Conservation (phyloP, 257 asterid genomes). For the Nicotiana benthamiana region DNA sequence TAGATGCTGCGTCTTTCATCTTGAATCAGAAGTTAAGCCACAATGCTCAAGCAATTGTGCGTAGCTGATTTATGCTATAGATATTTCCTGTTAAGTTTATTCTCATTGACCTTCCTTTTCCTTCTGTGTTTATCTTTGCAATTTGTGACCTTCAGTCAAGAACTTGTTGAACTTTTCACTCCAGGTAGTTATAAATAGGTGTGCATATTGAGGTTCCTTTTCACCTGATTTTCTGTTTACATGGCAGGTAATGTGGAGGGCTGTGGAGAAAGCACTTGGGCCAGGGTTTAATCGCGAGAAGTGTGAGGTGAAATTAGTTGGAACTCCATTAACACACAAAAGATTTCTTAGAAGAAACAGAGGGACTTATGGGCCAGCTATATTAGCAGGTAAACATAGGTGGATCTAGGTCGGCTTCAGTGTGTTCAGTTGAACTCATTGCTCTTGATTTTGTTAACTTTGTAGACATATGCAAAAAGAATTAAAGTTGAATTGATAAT, state of each 20-base stretch:
- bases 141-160: not conserved
- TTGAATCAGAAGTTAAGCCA: not conserved
- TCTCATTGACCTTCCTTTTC: not conserved
- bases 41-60: not conserved
- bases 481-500: not conserved
- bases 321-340: slow-evolving; percentile 84
- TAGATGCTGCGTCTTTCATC: not conserved
- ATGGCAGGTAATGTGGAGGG: slow-evolving; percentile 81
- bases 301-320: slow-evolving; percentile 84
- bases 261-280: slow-evolving; percentile 83
- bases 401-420: slow-evolving; percentile 16
- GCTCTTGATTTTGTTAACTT: not conserved
- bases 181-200: not conserved
- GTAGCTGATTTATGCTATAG: not conserved
- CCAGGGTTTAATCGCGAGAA: slow-evolving; percentile 65
- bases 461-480: not conserved
- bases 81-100: not conserved
- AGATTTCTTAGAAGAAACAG: slow-evolving; percentile 69
- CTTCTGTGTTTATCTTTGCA: not conserved
- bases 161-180: not conserved
- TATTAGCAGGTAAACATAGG: slow-evolving; percentile 20
- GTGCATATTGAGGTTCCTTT: not conserved
- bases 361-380: slow-evolving; percentile 96
- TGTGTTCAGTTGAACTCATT: not conserved
- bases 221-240: not conserved